phyloP scores from a whole-genome alignment of 176 grass and related monocot species.

The Zea mays region DNA sequence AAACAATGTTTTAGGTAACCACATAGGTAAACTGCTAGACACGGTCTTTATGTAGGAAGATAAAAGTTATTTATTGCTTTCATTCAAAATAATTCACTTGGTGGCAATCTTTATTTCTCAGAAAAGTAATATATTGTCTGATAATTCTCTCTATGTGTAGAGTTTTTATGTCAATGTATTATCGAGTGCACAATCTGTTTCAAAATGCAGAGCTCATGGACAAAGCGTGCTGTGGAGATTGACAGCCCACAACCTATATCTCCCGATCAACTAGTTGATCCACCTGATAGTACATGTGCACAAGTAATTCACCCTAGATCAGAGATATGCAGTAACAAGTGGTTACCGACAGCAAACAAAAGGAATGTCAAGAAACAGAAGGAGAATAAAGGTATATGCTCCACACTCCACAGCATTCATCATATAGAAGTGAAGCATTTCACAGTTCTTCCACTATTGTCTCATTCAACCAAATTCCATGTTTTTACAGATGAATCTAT shows the following conservation, averaged over 20 bases:
- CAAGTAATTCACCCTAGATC: constrained; percentile 80
- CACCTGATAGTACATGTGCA: constrained; percentile 83
- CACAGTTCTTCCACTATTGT: constrained; percentile 10
- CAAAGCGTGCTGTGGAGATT: constrained; percentile 74
- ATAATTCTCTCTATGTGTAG: not conserved
- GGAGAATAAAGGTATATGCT: constrained; percentile 62
- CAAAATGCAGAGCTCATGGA: constrained; percentile 88
- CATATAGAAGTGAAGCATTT: constrained; percentile 13
- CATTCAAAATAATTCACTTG: not conserved
- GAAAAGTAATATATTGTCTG: not conserved
- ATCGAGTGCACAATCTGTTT: constrained; percentile 28
- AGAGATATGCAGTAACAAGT: constrained; percentile 66
- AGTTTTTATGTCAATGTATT: constrained; percentile 24
- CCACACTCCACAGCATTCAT: not conserved
- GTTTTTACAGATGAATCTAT: constrained; percentile 70
- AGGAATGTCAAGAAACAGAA: constrained; percentile 53
- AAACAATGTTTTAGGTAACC: too few relatives aligned
- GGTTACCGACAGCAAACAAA: constrained; percentile 51
- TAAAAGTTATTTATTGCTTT: constrained; percentile 11
- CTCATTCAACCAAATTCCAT: constrained; percentile 23
- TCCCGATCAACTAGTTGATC: constrained; percentile 59
- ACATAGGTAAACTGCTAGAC: too few relatives aligned
- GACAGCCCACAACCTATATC: constrained; percentile 67
- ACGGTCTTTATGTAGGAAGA: not conserved
- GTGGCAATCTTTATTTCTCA: not conserved